These are phyloP conservation scores for Mycosphaerella sp. DNA, from an alignment of 2,329 filamentous ascomycete species.

Conservation along the genomic window DNA sequence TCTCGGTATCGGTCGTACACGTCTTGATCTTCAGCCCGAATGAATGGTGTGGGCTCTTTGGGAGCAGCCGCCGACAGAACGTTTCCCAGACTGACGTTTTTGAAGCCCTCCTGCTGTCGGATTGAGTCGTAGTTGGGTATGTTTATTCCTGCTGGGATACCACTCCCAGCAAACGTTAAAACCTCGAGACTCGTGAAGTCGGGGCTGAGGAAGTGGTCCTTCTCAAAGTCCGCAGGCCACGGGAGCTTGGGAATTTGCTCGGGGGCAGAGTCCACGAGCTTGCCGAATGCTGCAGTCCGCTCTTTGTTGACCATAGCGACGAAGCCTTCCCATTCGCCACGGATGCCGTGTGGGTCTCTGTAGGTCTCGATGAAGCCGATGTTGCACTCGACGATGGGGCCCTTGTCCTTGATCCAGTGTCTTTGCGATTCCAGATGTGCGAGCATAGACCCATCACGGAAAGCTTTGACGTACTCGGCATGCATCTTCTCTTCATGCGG, in stretches of 20 bases:
- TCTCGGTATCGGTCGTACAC: constrained; percentile 80
- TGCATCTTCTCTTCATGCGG: constrained; percentile 42
- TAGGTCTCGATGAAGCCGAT: constrained; percentile 53
- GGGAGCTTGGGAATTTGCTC: constrained; percentile 81
- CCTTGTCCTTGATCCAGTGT: constrained; percentile 49
- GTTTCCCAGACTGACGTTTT: constrained; percentile 90
- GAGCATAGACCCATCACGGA: constrained; percentile 45
- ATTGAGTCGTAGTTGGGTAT: constrained; percentile 66
- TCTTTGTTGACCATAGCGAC: constrained; percentile 73
- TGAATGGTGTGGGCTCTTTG: constrained; percentile 88
- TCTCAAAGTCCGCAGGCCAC: constrained; percentile 85
- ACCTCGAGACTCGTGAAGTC: constrained; percentile 96
- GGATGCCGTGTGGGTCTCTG: constrained; percentile 48
- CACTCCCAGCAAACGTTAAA: constrained; percentile 65
- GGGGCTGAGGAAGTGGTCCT: constrained; percentile 89
- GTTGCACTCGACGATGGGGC: constrained; percentile 47
- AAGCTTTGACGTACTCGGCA: constrained; percentile 45
- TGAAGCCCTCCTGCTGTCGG: constrained; percentile 77
- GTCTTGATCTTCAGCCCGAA: constrained; percentile 67
- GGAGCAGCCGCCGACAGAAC: constrained; percentile 86
- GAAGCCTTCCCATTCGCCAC: constrained; percentile 49
- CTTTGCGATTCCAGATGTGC: constrained; percentile 47
- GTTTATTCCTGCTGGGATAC: constrained; percentile 48
- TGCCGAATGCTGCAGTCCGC: constrained; percentile 50
- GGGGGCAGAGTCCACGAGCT: constrained; percentile 71